Base-by-base conservation (phyloP, 345 rosid genomes). In the Euphorbia peplus region DNA sequence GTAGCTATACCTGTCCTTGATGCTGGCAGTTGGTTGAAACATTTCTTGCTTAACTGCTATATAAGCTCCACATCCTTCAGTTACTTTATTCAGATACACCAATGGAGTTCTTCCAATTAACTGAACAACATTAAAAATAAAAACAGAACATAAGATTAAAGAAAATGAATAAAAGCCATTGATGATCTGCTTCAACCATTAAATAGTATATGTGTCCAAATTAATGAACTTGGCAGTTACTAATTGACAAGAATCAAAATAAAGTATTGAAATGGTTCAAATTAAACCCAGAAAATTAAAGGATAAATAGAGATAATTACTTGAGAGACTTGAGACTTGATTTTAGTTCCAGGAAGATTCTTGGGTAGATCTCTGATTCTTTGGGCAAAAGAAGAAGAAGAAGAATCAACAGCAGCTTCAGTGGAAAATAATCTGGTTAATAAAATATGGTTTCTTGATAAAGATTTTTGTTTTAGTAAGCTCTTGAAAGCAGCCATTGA, bases 31-130 rank as follows among this genome's bases (percentile, higher is more conserved):
- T 30, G 99, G 99, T 52, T 91, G 97, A 73, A 91, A 78, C 91
- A 91, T 92, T 70, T 95, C 97, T 80, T 95, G 97, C 77, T 95
- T 91, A 39, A 78, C 96, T 15, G 93, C 97, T 24, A 95, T 75
- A 63, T 83, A 95, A 35, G 96, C 99, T 78, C 85, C 95, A 73
- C 96, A 91, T 30, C 95, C 99, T 83, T 95, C 89, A 13, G 86
- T 82, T 30, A 95, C 91, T 83, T 76, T 89, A 82, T 84, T 95
- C 29, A 95, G 95, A 73, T 60, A 95, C 30, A 87, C 97, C 19
- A 95, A 76, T 0, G 98, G 97, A 28, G 93, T 95, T 71, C 78
- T 85, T 35, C 99, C 99, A 16, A 95, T 78, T 19, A 88, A 82
- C 97, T 95, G 86, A 73, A 60, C 62, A 29, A 44, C 29, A 29